A percentile compares a stretch with the other conserved stretches of the same genome.
phyloP scores from a whole-genome alignment of 805 yeast genomes.

The Saccharomycopsis capsularis region DNA sequence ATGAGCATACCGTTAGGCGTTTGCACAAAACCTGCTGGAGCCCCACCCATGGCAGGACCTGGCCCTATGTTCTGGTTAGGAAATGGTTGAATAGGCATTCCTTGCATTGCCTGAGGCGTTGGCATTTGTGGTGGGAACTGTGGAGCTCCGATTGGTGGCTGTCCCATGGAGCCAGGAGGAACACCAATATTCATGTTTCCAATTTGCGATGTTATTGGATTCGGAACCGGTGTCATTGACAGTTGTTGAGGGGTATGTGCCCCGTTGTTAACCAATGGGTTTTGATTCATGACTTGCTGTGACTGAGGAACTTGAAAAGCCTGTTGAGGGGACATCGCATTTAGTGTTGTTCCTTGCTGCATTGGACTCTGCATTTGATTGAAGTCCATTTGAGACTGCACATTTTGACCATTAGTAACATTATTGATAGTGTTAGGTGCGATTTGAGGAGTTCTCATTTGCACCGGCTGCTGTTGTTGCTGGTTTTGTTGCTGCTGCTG shows the following conservation, averaged over 20 bases:
- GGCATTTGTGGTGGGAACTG: constrained; percentile 3
- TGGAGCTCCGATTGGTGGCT: not conserved
- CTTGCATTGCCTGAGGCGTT: constrained; percentile 4
- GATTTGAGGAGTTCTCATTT: not conserved
- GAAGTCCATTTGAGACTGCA: constrained; percentile 6
- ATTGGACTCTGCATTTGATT: constrained; percentile 9
- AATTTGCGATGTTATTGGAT: constrained; percentile 12
- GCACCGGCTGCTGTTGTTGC: constrained; percentile 1
- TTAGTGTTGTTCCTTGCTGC: constrained; percentile 4
- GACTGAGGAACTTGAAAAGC: not conserved
- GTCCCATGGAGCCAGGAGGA: not conserved
- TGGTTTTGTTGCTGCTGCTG: constrained; percentile 8
- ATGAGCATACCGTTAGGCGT: constrained; percentile 17
- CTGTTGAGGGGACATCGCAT: constrained; percentile 9
- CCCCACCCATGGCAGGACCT: not conserved
- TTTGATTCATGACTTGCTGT: constrained; percentile 10
- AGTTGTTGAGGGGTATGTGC: not conserved
- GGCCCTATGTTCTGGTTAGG: constrained; percentile 6
- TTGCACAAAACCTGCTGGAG: constrained; percentile 9
- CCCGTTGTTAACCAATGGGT: not conserved
- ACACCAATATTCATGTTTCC: constrained; percentile 1
- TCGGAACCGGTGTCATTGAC: constrained; percentile 10
- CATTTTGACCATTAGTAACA: not conserved
- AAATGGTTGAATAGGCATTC: constrained; percentile 3
- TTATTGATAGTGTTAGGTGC: constrained; percentile 1